Evolutionary conservation across 2,329 filamentous ascomycete species (phyloP).

Genomic region (Diaporthe sp.): DNA sequence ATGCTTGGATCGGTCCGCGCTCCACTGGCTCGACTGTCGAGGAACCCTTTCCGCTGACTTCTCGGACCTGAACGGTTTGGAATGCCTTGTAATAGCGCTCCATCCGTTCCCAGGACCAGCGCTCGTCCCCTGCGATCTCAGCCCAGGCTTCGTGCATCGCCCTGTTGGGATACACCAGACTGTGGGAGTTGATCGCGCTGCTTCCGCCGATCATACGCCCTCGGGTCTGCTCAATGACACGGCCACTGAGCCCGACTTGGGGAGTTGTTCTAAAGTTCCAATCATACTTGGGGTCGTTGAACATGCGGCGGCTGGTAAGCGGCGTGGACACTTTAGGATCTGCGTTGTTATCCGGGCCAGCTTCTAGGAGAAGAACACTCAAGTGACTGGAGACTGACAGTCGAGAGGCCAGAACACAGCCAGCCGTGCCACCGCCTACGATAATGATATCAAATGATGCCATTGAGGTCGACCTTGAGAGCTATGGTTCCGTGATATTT

Average conservation of each 20-base stretch:
- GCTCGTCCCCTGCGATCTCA: conserved; percentile 8
- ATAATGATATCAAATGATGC: conserved; percentile 5
- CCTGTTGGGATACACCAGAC: conserved; percentile 9
- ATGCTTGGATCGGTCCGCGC: conserved; percentile 2
- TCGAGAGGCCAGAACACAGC: conserved; percentile 6
- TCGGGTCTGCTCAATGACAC: conserved; percentile 5
- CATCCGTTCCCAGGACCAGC: conserved; percentile 11
- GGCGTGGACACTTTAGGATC: conserved; percentile 1
- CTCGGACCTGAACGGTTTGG: not conserved
- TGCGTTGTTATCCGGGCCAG: not conserved
- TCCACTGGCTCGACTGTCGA: not conserved
- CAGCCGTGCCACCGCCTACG: conserved; percentile 19
- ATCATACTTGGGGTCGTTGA: conserved; percentile 6
- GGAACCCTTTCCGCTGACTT: not conserved
- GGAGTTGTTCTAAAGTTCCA: not conserved
- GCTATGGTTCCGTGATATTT: not conserved
- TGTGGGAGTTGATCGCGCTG: conserved; percentile 19
- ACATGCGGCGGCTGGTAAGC: not conserved
- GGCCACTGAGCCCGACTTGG: not conserved
- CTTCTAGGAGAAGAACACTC: not conserved
- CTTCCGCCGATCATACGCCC: conserved; percentile 11
- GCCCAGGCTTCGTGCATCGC: conserved; percentile 10
- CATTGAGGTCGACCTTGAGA: not conserved
- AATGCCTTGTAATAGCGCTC: not conserved
- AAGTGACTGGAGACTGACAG: not conserved